Base-by-base conservation (phyloP, 345 rosid species). In the Fremontodendron californicum region DNA sequence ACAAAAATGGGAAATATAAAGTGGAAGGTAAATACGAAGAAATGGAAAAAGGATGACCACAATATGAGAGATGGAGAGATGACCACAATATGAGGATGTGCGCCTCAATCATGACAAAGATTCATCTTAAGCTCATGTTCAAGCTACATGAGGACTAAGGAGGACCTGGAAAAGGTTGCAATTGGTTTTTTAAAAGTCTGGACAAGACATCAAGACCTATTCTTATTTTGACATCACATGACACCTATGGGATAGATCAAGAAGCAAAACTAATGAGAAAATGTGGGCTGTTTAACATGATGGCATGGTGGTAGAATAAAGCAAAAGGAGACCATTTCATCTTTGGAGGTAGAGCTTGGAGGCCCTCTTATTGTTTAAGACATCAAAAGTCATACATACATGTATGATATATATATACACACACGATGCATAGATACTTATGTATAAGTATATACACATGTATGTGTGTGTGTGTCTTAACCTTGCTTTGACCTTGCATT, bases 1-100 rank as follows among this genome's bases (percentile, higher is more conserved):
- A 75, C 60, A 61, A 42, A 75, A 60, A n/a, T 9, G 61, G 49
- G 63, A 68, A 54, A 39, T 70, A 45, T 21, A n/a, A 37, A 16
- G 18, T 18, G 33, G 31, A 25, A 8, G 3, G 57, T 11, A 27
- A n/a, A 62, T 61, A 31, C 1, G 31, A 68, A 7, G 67, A 37
- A 64, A 11, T 70, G 21, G 19, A 60, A 55, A 71, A 51, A 27
- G 65, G 65, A 61, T 31, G 10, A 61, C 39, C n/a, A 61, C n/a
- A 13, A n/a, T 6, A 52, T 6, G 7, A 51, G 19, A 23, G 6
- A 18, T 6, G 23, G 8, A 51, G 21, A 19, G 31, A n/a, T n/a
- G n/a, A n/a, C n/a, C n/a, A n/a, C n/a, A n/a, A n/a, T n/a, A n/a
- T n/a, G 27, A 58, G 13, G 31, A 58, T 58, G 18, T 35, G 7